phyloP scores from a whole-genome alignment of 257 asterid genomes.

The Ophiorrhiza pumila region DNA sequence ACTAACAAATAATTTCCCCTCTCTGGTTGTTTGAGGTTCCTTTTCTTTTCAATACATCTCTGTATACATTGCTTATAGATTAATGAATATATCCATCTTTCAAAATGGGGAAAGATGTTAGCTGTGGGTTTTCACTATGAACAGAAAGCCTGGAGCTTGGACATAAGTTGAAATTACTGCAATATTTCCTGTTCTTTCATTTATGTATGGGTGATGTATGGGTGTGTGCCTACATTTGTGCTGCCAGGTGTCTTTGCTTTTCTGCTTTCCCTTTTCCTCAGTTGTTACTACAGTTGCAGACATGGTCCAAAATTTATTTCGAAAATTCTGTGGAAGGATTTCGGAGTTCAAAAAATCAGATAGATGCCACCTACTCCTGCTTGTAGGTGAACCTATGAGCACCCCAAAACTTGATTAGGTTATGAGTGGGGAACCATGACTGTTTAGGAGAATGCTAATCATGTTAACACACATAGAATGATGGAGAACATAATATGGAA shows the following conservation, averaged over 20 bases:
- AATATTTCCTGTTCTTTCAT: neutral
- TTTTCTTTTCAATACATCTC: neutral
- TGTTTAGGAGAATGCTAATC: too few relatives aligned
- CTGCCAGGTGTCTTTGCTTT: neutral
- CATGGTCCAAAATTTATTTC: neutral
- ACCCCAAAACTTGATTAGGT: too few relatives aligned
- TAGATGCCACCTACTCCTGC: neutral
- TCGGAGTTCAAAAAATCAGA: neutral
- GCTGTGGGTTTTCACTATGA: neutral
- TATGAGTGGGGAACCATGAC: too few relatives aligned
- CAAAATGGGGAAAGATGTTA: neutral
- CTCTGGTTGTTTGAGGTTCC: neutral
- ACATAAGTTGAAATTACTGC: neutral
- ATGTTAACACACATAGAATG: too few relatives aligned
- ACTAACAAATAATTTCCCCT: neutral
- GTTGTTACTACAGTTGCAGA: neutral
- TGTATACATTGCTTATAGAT: neutral
- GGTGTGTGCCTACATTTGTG: neutral
- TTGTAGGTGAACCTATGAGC: neutral
- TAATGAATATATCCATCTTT: neutral
- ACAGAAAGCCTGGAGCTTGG: neutral
- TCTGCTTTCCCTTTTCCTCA: neutral
- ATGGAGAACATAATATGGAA: too few relatives aligned
- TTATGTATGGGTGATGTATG: neutral
- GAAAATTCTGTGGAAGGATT: neutral